A percentile compares a stretch with the other conserved stretches of the same genome.
Evolutionary conservation across 2,329 filamentous ascomycete species (phyloP).

Genomic region (Didymella glomerata): DNA sequence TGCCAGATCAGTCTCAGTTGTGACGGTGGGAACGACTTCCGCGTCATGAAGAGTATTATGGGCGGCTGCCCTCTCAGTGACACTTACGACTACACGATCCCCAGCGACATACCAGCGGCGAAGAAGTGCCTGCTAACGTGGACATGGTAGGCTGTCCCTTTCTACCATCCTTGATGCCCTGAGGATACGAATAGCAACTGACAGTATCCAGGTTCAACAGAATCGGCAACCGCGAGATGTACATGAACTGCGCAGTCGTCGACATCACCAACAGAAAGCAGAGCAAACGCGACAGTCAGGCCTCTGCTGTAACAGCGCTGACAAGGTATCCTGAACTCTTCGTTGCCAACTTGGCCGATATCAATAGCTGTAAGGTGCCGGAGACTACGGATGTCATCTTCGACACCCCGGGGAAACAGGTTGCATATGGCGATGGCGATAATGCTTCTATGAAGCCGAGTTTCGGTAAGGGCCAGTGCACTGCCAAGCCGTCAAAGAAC

Average conservation of each 20-base stretch:
- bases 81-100: slow-evolving; percentile 70
- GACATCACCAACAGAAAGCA: slow-evolving; percentile 61
- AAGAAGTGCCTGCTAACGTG: slow-evolving; percentile 73
- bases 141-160: slow-evolving; percentile 54
- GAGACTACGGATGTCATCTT: slow-evolving; percentile 53
- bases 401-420: slow-evolving; percentile 52
- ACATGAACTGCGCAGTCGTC: slow-evolving; percentile 84
- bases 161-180: too few species aligned
- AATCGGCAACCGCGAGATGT: slow-evolving; percentile 81
- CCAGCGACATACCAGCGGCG: slow-evolving; percentile 65
- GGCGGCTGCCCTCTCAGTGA: slow-evolving; percentile 63
- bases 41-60: slow-evolving; percentile 70
- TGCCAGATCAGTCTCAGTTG: slow-evolving; percentile 80
- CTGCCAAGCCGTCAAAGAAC: slow-evolving; percentile 28
- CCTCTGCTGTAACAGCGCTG: slow-evolving; percentile 37
- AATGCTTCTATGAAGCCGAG: slow-evolving; percentile 29
- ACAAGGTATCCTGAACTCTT: slow-evolving; percentile 53
- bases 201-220: slow-evolving; percentile 65
- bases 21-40: slow-evolving; percentile 74
- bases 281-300: slow-evolving; percentile 63
- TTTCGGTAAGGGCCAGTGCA: slow-evolving; percentile 29
- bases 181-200: background rate
- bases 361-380: slow-evolving; percentile 53
- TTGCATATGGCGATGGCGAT: slow-evolving; percentile 50
- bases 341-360: slow-evolving; percentile 53